phyloP scores from a whole-genome alignment of 345 rosid genomes.

The Euclidium syriacum region DNA sequence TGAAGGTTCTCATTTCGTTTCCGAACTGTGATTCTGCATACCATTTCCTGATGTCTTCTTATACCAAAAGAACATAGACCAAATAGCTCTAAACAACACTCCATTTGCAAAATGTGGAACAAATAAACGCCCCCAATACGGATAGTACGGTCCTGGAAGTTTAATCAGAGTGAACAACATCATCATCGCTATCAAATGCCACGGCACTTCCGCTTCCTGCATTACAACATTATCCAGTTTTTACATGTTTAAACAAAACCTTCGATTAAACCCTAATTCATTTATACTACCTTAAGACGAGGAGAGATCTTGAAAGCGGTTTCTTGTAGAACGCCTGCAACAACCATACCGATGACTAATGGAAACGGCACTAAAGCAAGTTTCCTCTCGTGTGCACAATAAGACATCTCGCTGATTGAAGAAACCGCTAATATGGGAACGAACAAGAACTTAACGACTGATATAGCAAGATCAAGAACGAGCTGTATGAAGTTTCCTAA shows the following conservation, averaged over 20 bases:
- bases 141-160: conserved; percentile 81
- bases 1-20: conserved; percentile 7
- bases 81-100: conserved; percentile 54
- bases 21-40: conserved; percentile 7
- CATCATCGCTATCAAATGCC: conserved; percentile 74
- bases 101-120: conserved; percentile 88
- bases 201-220: conserved; percentile 87
- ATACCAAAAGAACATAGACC: conserved; percentile 54
- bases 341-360: conserved; percentile 55
- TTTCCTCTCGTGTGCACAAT: conserved; percentile 83
- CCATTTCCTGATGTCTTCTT: conserved; percentile 37
- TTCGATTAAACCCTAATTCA: too few relatives aligned
- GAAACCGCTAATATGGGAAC: conserved; percentile 66
- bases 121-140: conserved; percentile 77
- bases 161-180: conserved; percentile 57
- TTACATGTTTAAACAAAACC: too few relatives aligned
- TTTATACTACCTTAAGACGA: conserved; percentile 67
- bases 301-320: conserved; percentile 64
- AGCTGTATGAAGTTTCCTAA: conserved; percentile 68
- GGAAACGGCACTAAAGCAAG: conserved; percentile 64
- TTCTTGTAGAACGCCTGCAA: conserved; percentile 49
- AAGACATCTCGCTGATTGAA: conserved; percentile 95
- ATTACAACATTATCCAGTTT: too few relatives aligned
- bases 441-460: conserved; percentile 62
- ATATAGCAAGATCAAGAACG: conserved; percentile 57